phyloP scores from a whole-genome alignment of 2,329 filamentous ascomycete genomes.

The Microsporum ferrugineum region DNA sequence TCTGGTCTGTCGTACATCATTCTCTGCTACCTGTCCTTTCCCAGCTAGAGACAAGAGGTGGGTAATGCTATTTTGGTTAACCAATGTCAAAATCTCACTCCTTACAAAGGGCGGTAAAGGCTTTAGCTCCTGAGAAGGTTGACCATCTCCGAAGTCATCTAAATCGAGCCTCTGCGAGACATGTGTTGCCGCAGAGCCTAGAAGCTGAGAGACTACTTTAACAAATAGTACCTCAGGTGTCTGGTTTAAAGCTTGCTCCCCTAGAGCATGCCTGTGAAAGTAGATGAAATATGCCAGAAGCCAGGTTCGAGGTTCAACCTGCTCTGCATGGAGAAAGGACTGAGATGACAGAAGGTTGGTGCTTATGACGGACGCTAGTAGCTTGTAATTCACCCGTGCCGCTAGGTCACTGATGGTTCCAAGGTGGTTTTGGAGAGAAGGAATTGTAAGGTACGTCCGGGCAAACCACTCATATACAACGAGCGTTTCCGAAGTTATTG shows the following conservation, averaged over 20 bases:
- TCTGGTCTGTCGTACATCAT: slow-evolving; percentile 10
- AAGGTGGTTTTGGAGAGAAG: slow-evolving; percentile 29
- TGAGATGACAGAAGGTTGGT: slow-evolving; percentile 20
- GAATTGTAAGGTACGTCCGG: slow-evolving; percentile 36
- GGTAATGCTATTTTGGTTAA: slow-evolving; percentile 64
- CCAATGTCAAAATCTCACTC: slow-evolving; percentile 55
- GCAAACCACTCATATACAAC: slow-evolving; percentile 37
- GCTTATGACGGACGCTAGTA: slow-evolving; percentile 32
- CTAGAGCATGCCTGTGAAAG: slow-evolving; percentile 41
- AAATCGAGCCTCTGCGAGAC: slow-evolving; percentile 42
- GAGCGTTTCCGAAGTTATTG: slow-evolving; percentile 34
- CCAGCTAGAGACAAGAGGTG: slow-evolving; percentile 43
- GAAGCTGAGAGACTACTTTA: slow-evolving; percentile 43
- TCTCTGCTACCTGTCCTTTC: slow-evolving; percentile 17
- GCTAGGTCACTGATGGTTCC: slow-evolving; percentile 34
- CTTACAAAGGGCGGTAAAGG: slow-evolving; percentile 46
- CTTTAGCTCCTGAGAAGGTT: slow-evolving; percentile 20
- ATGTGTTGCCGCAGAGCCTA: slow-evolving; percentile 46
- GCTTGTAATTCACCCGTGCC: slow-evolving; percentile 41
- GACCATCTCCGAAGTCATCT: slow-evolving; percentile 22
- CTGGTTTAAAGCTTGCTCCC: slow-evolving; percentile 25
- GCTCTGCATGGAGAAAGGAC: slow-evolving; percentile 22
- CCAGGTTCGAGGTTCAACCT: slow-evolving; percentile 40
- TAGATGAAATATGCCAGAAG: slow-evolving; percentile 50
- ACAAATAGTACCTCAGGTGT: slow-evolving; percentile 45